Conservation (phyloP, 805 yeast species). For the Hagleromyces aurorensis region DNA sequence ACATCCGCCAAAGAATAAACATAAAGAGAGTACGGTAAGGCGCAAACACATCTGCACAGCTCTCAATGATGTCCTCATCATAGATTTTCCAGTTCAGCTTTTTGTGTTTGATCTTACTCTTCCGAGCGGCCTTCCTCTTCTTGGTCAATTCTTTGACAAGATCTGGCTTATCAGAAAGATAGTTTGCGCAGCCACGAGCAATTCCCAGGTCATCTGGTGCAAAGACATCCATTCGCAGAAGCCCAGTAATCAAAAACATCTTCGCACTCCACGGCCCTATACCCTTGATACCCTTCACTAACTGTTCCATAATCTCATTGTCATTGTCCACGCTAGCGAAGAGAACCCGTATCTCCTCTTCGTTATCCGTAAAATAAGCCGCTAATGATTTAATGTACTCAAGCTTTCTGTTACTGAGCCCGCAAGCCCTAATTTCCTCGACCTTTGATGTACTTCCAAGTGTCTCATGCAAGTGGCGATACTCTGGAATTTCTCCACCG, state of each 20-base stretch:
- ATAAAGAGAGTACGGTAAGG: constrained; percentile 67
- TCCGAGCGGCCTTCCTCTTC: constrained; percentile 31
- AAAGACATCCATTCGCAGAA: constrained; percentile 61
- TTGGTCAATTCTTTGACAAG: constrained; percentile 39
- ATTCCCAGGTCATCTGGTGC: constrained; percentile 78
- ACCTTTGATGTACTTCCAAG: constrained; percentile 19
- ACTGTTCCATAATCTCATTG: constrained; percentile 40
- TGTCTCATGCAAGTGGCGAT: constrained; percentile 37
- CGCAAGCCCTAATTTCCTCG: constrained; percentile 51
- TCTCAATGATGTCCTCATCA: constrained; percentile 50
- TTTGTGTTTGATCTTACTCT: constrained; percentile 32
- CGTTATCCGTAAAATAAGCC: constrained; percentile 38
- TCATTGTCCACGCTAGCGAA: constrained; percentile 32
- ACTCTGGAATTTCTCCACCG: constrained; percentile 41
- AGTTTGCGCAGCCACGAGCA: constrained; percentile 68
- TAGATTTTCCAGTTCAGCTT: constrained; percentile 60
- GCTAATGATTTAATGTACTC: constrained; percentile 53
- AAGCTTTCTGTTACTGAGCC: constrained; percentile 61
- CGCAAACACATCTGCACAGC: constrained; percentile 47
- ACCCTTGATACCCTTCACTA: constrained; percentile 51
- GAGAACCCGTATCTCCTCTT: constrained; percentile 31
- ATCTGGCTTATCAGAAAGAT: constrained; percentile 47
- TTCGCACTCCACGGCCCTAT: constrained; percentile 83
- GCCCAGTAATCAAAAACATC: constrained; percentile 72
- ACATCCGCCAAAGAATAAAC: constrained; percentile 66